These are phyloP conservation scores for Solanum chilense DNA, from an alignment of 257 asterid genomes.

Conservation along the genomic window DNA sequence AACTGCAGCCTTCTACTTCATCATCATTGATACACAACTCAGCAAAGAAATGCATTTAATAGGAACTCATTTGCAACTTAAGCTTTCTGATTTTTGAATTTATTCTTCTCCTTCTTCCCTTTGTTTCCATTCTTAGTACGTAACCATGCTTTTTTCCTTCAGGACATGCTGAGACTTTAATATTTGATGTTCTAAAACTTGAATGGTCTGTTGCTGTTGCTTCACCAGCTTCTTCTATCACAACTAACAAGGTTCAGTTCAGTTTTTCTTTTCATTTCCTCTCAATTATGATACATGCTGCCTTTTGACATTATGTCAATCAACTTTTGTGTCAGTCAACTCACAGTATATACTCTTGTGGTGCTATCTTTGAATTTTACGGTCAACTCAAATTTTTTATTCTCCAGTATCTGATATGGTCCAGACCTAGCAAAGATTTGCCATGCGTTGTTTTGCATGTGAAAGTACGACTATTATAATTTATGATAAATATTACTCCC, in stretches of 20 bases:
- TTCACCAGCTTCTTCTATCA: conserved; percentile 72
- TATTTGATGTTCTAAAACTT: conserved; percentile 75
- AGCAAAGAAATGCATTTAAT: background rate
- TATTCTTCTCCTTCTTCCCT: background rate
- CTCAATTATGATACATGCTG: background rate
- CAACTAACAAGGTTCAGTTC: conserved; percentile 66
- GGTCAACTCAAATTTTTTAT: background rate
- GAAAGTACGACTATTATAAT: background rate
- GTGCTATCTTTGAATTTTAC: background rate
- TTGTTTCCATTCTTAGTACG: background rate
- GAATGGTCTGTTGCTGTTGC: conserved; percentile 88
- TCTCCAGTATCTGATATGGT: background rate
- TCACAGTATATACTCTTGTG: background rate
- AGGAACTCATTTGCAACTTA: background rate
- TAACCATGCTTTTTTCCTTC: conserved; percentile 5
- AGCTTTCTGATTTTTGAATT: background rate
- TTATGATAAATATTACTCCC: background rate
- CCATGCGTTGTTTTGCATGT: background rate
- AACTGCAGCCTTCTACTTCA: background rate
- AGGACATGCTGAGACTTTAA: conserved; percentile 83
- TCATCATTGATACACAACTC: background rate
- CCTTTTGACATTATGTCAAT: background rate
- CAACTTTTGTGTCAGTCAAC: background rate
- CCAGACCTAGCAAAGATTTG: background rate
- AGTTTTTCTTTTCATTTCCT: background rate